phyloP scores from a whole-genome alignment of 1,284 basidiomycete species.

The Bondarzewia mesenterica region DNA sequence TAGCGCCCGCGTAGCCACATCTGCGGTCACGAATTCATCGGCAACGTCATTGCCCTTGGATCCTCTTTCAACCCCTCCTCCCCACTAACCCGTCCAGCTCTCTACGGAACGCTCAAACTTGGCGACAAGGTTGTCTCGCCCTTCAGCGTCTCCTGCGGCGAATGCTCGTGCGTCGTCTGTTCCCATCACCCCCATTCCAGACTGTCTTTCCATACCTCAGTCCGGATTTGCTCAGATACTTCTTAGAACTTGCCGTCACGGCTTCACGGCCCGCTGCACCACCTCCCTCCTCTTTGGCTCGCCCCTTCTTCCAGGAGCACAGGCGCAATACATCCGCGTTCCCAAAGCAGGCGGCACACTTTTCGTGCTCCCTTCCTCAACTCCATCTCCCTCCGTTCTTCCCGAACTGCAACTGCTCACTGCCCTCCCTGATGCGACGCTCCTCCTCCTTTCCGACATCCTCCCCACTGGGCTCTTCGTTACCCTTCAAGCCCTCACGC shows the following conservation, averaged over 20 bases:
- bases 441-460: slow-evolving; percentile 75
- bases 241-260: slow-evolving; percentile 63
- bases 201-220: slow-evolving; percentile 11
- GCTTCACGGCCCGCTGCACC: slow-evolving; percentile 72
- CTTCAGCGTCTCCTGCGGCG: slow-evolving; percentile 79
- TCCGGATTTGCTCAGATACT: too few relatives aligned
- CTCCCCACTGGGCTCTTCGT: slow-evolving; percentile 75
- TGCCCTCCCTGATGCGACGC: slow-evolving; percentile 41
- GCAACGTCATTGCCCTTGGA: slow-evolving; percentile 70
- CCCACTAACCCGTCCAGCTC: slow-evolving; percentile 40
- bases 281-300: slow-evolving; percentile 67
- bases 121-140: slow-evolving; percentile 86
- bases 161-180: slow-evolving; percentile 56
- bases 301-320: slow-evolving; percentile 68
- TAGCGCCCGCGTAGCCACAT: slow-evolving; percentile 35
- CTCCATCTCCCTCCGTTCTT: slow-evolving; percentile 18
- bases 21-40: slow-evolving; percentile 81
- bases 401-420: slow-evolving; percentile 7
- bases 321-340: slow-evolving; percentile 82
- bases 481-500: slow-evolving; percentile 61
- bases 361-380: slow-evolving; percentile 52
- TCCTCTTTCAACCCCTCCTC: slow-evolving; percentile 39
- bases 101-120: slow-evolving; percentile 62
- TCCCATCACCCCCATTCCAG: background rate
- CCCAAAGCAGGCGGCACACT: slow-evolving; percentile 76